Percentiles rank a stretch among this genome's conserved stretches.
Evolutionary conservation across 352 stramenopile species (phyloP).

Genomic region (Peronospora farinosa): DNA sequence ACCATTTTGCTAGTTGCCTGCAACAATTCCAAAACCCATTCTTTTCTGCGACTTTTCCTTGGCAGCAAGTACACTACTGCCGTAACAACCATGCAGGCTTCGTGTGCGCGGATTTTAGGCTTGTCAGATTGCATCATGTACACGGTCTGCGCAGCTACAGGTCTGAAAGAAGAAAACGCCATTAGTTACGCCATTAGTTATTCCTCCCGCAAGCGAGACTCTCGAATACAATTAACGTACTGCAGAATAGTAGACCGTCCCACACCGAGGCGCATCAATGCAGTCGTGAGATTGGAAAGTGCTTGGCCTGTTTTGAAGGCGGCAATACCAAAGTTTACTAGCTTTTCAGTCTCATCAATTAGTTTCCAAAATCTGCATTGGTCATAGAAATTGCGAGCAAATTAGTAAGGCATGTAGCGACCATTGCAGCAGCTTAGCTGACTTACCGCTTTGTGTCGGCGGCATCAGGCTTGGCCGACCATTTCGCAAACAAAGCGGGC

Average conservation of each 20-base stretch:
- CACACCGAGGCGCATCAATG: slow-evolving; percentile 51
- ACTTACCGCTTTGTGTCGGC: slow-evolving; percentile 43
- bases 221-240: slow-evolving; percentile 25
- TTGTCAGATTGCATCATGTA: slow-evolving; percentile 31
- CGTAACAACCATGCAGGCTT: slow-evolving; percentile 46
- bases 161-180: slow-evolving; percentile 19
- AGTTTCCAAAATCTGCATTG: slow-evolving; percentile 58
- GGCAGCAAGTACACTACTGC: slow-evolving; percentile 42
- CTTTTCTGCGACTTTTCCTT: slow-evolving; percentile 42
- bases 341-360: slow-evolving; percentile 50
- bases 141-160: slow-evolving; percentile 40
- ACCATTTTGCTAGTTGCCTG: slow-evolving; percentile 32
- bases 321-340: slow-evolving; percentile 63
- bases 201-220: background rate
- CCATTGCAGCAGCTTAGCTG: background rate
- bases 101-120: slow-evolving; percentile 29
- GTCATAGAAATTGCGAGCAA: background rate
- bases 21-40: slow-evolving; percentile 47
- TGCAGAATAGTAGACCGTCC: slow-evolving; percentile 49
- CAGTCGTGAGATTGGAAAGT: slow-evolving; percentile 38
- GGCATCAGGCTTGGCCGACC: slow-evolving; percentile 29
- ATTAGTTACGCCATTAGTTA: background rate
- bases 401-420: background rate
- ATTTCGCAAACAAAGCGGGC: slow-evolving; percentile 27
- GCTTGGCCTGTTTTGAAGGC: slow-evolving; percentile 38